These are phyloP conservation scores for Plasmodium malariae DNA, from an alignment of 169 alveolate species.

Conservation along the genomic window DNA sequence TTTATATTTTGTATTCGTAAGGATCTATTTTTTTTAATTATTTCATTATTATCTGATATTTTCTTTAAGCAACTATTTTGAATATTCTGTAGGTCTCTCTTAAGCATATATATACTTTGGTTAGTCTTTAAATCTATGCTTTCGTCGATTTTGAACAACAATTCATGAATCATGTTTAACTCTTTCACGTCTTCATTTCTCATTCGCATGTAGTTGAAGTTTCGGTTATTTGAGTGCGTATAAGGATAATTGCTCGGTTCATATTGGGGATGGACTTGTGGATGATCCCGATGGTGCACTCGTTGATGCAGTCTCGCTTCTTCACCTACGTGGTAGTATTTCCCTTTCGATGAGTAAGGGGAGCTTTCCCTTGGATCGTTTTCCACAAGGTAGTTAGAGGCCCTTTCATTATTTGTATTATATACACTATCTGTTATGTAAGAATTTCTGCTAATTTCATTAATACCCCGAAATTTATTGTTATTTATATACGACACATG, in stretches of 20 bases:
- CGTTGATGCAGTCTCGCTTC: too few relatives aligned
- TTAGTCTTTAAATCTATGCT: conserved; percentile 50
- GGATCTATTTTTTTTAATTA: conserved; percentile 50
- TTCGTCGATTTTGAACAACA: conserved; percentile 52
- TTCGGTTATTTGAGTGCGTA: too few relatives aligned
- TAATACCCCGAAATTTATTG: not conserved
- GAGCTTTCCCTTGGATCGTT: not conserved
- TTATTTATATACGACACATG: not conserved
- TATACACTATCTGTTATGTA: not conserved
- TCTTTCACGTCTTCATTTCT: conserved; percentile 40
- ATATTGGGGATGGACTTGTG: too few relatives aligned
- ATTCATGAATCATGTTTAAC: conserved; percentile 57
- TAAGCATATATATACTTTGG: conserved; percentile 73
- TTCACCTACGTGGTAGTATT: too few relatives aligned
- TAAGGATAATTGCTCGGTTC: too few relatives aligned
- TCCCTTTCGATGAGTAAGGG: too few relatives aligned
- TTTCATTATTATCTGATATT: conserved; percentile 36
- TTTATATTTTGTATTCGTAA: conserved; percentile 55
- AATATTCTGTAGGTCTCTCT: conserved; percentile 37
- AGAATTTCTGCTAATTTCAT: not conserved
- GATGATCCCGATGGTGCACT: too few relatives aligned
- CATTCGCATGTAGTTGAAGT: too few relatives aligned
- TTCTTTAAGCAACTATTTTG: conserved; percentile 33
- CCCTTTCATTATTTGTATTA: not conserved
- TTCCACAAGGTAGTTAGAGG: not conserved